Conservation (phyloP, 148 eudicot genomes). For the Camellia lanceoleosa region DNA sequence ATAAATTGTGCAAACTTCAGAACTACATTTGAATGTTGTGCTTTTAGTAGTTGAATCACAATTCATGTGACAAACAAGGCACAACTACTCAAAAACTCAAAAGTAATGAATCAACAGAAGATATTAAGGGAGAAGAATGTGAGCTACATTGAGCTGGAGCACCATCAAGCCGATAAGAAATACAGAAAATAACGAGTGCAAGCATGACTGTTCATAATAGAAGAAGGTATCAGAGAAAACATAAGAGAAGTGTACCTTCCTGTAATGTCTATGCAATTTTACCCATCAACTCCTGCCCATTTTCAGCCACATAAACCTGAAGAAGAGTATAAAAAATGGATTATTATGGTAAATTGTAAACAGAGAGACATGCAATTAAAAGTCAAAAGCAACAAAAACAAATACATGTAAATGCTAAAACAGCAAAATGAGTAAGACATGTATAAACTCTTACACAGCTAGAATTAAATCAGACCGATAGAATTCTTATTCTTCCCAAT, state of each 20-base stretch:
- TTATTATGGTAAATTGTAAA: background rate
- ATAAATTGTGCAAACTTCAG: background rate
- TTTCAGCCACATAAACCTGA: slow-evolving; percentile 68
- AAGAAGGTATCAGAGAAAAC: background rate
- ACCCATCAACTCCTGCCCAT: slow-evolving; percentile 75
- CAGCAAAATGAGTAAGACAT: no score
- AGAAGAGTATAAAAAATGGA: background rate
- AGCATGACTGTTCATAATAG: background rate
- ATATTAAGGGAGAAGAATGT: background rate
- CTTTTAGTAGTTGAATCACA: background rate
- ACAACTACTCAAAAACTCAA: background rate
- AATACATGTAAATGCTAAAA: no score
- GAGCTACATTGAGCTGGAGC: background rate
- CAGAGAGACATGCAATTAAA: background rate
- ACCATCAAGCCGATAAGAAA: no score
- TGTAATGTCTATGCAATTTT: slow-evolving; percentile 62
- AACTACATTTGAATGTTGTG: background rate
- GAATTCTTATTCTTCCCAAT: no score
- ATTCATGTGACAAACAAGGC: background rate
- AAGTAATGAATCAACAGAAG: background rate
- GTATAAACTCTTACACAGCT: no score
- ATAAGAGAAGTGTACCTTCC: slow-evolving; percentile 50
- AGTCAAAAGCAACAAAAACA: background rate
- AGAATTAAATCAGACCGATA: no score
- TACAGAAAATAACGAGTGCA: background rate